Conservation (phyloP, 805 yeast species). For the Hagleromyces aurorensis region DNA sequence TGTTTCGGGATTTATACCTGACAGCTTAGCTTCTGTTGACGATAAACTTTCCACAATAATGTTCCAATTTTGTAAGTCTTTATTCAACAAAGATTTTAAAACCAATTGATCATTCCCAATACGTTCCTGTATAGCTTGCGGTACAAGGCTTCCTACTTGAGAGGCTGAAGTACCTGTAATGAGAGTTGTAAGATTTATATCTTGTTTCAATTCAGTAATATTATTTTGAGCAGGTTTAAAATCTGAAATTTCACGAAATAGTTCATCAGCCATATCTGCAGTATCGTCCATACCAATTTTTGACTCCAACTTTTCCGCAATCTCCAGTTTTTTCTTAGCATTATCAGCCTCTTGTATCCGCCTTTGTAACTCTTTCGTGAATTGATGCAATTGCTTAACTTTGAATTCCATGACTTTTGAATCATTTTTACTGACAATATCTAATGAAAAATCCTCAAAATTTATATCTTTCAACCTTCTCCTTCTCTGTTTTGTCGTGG, state of each 20-base stretch:
- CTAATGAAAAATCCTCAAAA: conserved; percentile 1
- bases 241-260: conserved; percentile 1
- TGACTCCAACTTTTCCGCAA: neutral
- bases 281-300: conserved; percentile 1
- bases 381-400: conserved; percentile 24
- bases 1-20: conserved; percentile 8
- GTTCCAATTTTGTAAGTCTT: conserved; percentile 23
- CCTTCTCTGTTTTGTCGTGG: conserved; percentile 4
- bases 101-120: conserved; percentile 21
- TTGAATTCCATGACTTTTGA: conserved; percentile 21
- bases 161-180: conserved; percentile 11
- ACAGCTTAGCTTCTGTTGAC: conserved; percentile 9
- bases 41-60: conserved; percentile 17
- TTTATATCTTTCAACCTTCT: conserved; percentile 7
- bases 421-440: conserved; percentile 1
- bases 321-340: conserved; percentile 6
- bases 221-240: conserved; percentile 1
- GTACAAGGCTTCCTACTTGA: conserved; percentile 15
- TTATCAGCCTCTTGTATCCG: conserved; percentile 13
- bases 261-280: conserved; percentile 4
- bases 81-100: conserved; percentile 16
- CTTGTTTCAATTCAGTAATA: too few relatives aligned
- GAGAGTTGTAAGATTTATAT: conserved; percentile 13
- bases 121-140: conserved; percentile 13
- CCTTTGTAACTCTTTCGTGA: conserved; percentile 18